Evolutionary conservation across 2,329 filamentous ascomycete species (phyloP), one percentile per base, ranked within the genome.

Genomic region (Arachnopeziza araneosa): DNA sequence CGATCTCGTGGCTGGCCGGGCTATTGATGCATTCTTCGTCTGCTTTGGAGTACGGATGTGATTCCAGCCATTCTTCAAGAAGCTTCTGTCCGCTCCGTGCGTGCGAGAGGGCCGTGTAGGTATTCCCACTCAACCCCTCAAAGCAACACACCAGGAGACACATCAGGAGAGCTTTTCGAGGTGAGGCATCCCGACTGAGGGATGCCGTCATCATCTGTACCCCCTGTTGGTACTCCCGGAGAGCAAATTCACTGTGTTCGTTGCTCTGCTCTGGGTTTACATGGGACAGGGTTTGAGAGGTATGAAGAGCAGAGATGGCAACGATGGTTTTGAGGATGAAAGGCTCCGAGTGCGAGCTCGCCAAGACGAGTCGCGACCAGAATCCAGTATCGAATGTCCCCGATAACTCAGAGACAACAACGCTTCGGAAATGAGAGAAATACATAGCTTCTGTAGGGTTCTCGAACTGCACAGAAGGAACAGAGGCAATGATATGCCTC

Each of bases 151-250:
- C 52, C 14, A 62, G 32, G 7, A 62, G 51, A 48, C 54, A 62
- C 36, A 44, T 44, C 2, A 44, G 36, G 2, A 44, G 36, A 4
- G 36, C 36, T 14, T 14, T 17, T 17, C 36, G 36, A 44, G 36
- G 36, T 4, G 36, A 44, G 36, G 36, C 12, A 3, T 14, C 17
- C 10, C 17, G 36, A 19, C 12, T 7, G 17, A 44, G 36, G 3
- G 36, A 44, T 44, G 10, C 17, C 4, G 17, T 44, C 36, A 44
- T 44, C 36, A 44, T 44, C 17, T 44, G 36, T 14, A 44, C 12
- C 17, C 62, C 56, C 52, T 67, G 64, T n/a, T 59, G 61, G 32
- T 68, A 68, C 36, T 66, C 60, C 17, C 60, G 57, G 49, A 64
- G 65, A 6, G 63, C 64, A 23, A 60, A 61, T 49, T 63, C 61